Evolutionary conservation across 2,329 filamentous ascomycete species (phyloP), one percentile per base, ranked within the genome.

Genomic region (Aspergillus viridinutans): DNA sequence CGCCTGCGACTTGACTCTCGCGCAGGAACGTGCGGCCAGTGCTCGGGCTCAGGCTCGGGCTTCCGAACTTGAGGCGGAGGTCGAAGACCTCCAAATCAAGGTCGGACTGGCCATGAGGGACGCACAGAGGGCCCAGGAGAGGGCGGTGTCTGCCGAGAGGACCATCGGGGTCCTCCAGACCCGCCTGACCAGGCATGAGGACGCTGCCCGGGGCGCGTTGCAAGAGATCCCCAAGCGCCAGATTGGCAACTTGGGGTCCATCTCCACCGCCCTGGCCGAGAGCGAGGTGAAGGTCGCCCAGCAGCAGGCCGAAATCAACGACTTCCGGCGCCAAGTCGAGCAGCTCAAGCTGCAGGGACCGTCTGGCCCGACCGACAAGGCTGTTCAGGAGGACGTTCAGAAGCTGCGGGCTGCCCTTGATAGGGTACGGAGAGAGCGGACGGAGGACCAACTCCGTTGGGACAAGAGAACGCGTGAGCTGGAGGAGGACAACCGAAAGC

Each of bases 171-270:
- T 56, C 17, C 58, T 65, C 8, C 56, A 66, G 40, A 40, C 40
- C n/a, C 62, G 60, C 6, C 52, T 64, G 43, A 43, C 54, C 2
- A 54, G 47, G 26, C 58, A 43, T 45, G 56, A 57, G 40, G 25
- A 35, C 20, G 43, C 20, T 20, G 4, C 28, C 20, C 50, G 48
- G 29, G 28, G 43, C 10, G 17, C 45, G 21, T n/a, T 49, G 2
- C 58, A 67, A 48, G 53, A 51, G 23, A 58, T 62, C 23, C 55
- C 60, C 28, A 62, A 61, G 47, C 56, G 57, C 4, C 58, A 56
- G 4, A 56, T 57, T 3, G 49, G 53, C 20, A 52, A 61, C 14
- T 23, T 53, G 28, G 57, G 55, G 3, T 63, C 59, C 5, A 57
- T 58, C 38, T 42, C 50, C 7, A 57, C 61, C 6, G 64, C 59